Evolutionary conservation across 1,284 basidiomycete species (phyloP).

Genomic region (Jaminaea rosea): DNA sequence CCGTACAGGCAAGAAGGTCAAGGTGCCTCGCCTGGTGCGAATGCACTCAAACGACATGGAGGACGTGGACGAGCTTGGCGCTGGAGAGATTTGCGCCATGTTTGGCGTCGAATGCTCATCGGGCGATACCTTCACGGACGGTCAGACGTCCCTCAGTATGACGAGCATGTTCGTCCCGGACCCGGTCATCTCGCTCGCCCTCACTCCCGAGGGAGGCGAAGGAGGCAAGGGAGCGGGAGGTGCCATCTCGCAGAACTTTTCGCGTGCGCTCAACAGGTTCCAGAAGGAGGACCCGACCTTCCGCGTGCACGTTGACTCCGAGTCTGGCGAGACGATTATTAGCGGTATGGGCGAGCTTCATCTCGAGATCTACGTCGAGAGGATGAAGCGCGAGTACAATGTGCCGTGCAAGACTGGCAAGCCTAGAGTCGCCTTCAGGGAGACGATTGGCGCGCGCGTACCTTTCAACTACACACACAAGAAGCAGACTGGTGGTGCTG

Average conservation of each 20-base stretch:
- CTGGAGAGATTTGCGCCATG: constrained; percentile 99
- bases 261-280: constrained; percentile 91
- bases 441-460: constrained; percentile 74
- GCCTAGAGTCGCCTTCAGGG: constrained; percentile 92
- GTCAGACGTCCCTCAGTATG: constrained; percentile 49
- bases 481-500: constrained; percentile 96
- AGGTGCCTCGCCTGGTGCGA: constrained; percentile 89
- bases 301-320: constrained; percentile 86
- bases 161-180: constrained; percentile 98
- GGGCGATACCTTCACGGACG: constrained; percentile 85
- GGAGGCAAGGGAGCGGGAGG: not conserved
- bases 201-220: constrained; percentile 68
- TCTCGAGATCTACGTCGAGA: constrained; percentile 97
- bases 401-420: constrained; percentile 89
- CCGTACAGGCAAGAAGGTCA: constrained; percentile 91
- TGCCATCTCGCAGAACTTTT: constrained; percentile 60
- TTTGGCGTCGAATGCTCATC: constrained; percentile 98
- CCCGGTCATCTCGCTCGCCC: constrained; percentile 89
- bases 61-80: constrained; percentile 84
- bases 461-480: constrained; percentile 91
- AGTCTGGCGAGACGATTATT: constrained; percentile 99
- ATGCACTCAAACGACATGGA: constrained; percentile 99
- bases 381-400: constrained; percentile 96
- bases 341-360: constrained; percentile 99
- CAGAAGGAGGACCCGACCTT: constrained; percentile 99